These are phyloP conservation scores for Daldinia decipiens DNA, from an alignment of 495 filamentous ascomycete genomes.

Conservation along the genomic window DNA sequence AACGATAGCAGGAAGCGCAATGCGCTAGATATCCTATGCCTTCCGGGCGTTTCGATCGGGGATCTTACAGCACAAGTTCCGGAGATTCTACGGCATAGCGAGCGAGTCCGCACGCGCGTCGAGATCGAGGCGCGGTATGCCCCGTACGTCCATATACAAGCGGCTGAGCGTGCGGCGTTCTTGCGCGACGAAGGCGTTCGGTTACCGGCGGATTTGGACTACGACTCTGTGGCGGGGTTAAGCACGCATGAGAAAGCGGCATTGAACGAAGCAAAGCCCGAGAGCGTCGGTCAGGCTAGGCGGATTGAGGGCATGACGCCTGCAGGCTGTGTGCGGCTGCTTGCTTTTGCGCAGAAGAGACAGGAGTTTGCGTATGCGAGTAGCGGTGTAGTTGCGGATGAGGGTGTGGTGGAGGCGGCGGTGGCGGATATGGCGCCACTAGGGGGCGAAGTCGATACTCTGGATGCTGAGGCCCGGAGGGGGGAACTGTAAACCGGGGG, in stretches of 20 bases:
- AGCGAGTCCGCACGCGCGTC: conserved; percentile 71
- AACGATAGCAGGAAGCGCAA: conserved; percentile 67
- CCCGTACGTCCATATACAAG: conserved; percentile 81
- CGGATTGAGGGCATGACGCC: conserved; percentile 84
- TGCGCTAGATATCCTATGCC: conserved; percentile 79
- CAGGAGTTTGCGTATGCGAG: neutral
- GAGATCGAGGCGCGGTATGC: conserved; percentile 84
- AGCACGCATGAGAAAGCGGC: conserved; percentile 79
- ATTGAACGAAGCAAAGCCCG: conserved; percentile 75
- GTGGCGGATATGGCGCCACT: conserved; percentile 45
- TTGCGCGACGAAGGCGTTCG: conserved; percentile 78
- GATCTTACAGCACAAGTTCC: conserved; percentile 66
- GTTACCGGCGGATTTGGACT: conserved; percentile 82
- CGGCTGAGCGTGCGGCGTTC: conserved; percentile 69
- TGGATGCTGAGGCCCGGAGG: conserved; percentile 54
- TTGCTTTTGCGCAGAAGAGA: conserved; percentile 59
- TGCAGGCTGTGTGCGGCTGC: conserved; percentile 64
- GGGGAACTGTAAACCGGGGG: conserved; percentile 44
- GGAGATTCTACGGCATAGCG: conserved; percentile 57
- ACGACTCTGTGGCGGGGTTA: conserved; percentile 73
- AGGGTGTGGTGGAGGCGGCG: conserved; percentile 15
- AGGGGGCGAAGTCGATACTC: conserved; percentile 48
- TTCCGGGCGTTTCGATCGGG: conserved; percentile 65
- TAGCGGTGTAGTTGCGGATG: neutral
- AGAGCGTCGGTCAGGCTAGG: conserved; percentile 87